Evolutionary conservation across 2,329 filamentous ascomycete species (phyloP).

Genomic region (Trichoderma sp.): DNA sequence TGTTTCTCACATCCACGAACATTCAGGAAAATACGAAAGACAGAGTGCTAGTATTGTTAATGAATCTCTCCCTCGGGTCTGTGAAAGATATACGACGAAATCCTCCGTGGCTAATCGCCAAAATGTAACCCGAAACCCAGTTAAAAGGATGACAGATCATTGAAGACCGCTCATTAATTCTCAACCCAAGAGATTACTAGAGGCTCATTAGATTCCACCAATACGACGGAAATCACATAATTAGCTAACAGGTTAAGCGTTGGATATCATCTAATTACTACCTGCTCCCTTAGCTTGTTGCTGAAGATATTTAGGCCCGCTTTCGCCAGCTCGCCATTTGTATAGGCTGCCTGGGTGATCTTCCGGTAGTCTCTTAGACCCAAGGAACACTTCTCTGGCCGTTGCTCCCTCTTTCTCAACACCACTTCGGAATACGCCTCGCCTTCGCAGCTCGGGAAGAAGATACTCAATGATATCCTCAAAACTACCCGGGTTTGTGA

Average conservation of each 20-base stretch:
- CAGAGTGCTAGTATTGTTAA: no score
- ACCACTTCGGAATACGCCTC: slow-evolving; percentile 17
- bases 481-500: slow-evolving; percentile 52
- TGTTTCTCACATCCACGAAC: not conserved
- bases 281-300: not conserved
- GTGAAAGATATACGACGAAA: not conserved
- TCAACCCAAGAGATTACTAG: not conserved
- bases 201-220: not conserved
- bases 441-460: slow-evolving; percentile 55
- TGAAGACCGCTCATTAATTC: not conserved
- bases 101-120: not conserved
- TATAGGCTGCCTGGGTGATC: slow-evolving; percentile 21
- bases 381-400: slow-evolving; percentile 22
- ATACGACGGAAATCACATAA: not conserved
- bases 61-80: not conserved
- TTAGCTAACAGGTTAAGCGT: not conserved
- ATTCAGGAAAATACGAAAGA: not conserved
- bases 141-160: slow-evolving; percentile 5
- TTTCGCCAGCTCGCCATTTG: slow-evolving; percentile 20
- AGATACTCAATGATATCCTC: slow-evolving; percentile 61
- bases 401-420: slow-evolving; percentile 21
- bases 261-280: not conserved
- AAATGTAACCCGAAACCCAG: not conserved
- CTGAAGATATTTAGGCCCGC: not conserved
- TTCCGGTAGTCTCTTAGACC: slow-evolving; percentile 19